Evolutionary conservation across 805 yeast genomes (phyloP).

Genomic region (Lipomyces lipofer): DNA sequence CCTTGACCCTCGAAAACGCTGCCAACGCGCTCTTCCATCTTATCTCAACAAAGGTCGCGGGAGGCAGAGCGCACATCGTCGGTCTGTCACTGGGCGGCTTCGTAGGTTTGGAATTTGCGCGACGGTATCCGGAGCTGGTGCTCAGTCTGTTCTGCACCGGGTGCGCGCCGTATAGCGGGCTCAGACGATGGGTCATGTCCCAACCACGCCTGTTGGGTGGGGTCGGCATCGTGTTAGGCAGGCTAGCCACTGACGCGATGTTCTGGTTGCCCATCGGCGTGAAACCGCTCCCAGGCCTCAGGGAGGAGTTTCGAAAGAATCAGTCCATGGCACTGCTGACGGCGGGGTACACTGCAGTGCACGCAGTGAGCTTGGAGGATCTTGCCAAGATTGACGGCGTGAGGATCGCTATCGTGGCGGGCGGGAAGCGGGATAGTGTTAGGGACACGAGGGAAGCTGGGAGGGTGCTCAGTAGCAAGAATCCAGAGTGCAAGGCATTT

Average conservation of each 20-base stretch:
- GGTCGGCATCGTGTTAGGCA: neutral
- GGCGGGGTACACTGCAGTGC: neutral
- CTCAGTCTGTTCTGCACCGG: neutral
- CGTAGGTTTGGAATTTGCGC: neutral
- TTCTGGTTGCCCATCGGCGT: neutral
- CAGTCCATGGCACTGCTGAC: neutral
- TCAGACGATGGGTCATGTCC: neutral
- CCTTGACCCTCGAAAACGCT: neutral
- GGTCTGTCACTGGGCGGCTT: slow-evolving; percentile 2
- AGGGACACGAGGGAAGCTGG: neutral
- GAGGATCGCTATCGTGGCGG: neutral
- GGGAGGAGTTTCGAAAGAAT: neutral
- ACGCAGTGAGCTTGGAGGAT: neutral
- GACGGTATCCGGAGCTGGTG: neutral
- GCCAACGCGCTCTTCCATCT: neutral
- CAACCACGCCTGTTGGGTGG: neutral
- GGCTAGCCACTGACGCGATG: neutral
- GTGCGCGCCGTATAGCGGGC: neutral
- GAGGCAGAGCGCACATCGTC: neutral
- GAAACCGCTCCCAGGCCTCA: neutral
- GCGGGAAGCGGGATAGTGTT: slow-evolving; percentile 3
- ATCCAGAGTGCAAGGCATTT: neutral
- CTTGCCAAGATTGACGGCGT: neutral
- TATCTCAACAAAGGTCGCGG: neutral
- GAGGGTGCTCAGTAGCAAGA: neutral